Evolutionary conservation across 129 eudicot genomes (phyloP).

Genomic region (Lactuca saligna): DNA sequence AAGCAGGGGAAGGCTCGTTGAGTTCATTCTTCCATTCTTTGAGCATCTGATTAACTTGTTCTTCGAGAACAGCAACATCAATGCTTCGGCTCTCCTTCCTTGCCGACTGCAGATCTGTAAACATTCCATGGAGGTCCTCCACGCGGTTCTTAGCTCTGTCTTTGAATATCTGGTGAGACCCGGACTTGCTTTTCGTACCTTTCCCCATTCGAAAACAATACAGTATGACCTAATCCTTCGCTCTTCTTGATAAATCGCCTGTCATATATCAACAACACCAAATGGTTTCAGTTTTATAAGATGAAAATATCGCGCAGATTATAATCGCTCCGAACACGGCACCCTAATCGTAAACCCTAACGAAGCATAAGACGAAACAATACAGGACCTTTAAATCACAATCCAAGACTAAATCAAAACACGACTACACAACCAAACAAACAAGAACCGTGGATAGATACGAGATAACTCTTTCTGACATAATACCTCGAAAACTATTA

Average conservation of each 20-base stretch:
- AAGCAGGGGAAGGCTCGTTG: constrained; percentile 86
- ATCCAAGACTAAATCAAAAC: background rate
- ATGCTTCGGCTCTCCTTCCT: constrained; percentile 81
- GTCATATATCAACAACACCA: constrained; percentile 1
- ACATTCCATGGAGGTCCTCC: constrained; percentile 86
- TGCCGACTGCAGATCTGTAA: constrained; percentile 79
- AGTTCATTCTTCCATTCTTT: constrained; percentile 94
- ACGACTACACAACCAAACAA: background rate
- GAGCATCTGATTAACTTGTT: constrained; percentile 91
- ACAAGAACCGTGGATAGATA: constrained; percentile 3
- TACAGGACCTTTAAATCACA: constrained; percentile 3
- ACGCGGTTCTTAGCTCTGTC: constrained; percentile 90
- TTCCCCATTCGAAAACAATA: constrained; percentile 55
- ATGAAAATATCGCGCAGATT: constrained; percentile 3
- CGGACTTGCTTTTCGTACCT: constrained; percentile 67
- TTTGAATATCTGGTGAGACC: constrained; percentile 80
- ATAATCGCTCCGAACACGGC: constrained; percentile 4
- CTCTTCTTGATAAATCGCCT: constrained; percentile 28
- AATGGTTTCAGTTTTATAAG: constrained; percentile 20
- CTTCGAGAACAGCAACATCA: constrained; percentile 80
- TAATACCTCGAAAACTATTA: background rate
- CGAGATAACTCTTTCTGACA: background rate
- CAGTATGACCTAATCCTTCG: constrained; percentile 7
- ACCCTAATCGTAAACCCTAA: constrained; percentile 33
- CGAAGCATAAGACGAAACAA: background rate